Evolutionary conservation across 176 grass and related monocot species (phyloP), one percentile per base, ranked within the genome.

Genomic region (Phoenix dactylifera): DNA sequence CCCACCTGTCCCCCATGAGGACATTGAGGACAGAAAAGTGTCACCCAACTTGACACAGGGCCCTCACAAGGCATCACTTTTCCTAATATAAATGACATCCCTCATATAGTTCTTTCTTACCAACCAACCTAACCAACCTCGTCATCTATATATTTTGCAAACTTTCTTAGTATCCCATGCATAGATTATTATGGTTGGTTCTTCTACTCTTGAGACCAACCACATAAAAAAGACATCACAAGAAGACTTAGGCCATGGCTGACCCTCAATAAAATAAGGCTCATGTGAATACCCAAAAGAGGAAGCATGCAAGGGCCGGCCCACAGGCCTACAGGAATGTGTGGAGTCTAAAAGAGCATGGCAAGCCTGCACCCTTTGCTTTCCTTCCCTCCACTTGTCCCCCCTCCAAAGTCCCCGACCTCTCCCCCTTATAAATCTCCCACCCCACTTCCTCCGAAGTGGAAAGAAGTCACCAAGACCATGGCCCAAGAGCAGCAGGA

Each of bases 401-500:
- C 35, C 7, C 2, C 35, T 14, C 12, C 7, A 7, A 44, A 44
- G 12, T 44, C 35, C 35, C 10, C 1, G 0, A 30, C 56, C 3
- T 59, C 25, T 4, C 24, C 57, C 15, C 4, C 6, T 28, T 59
- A 67, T 51, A 66, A 20, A 15, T 25, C 39, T 26, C 24, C n/a
- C 52, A 49, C 51, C 18, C 22, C 35, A 52, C 3, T 2, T 23
- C 30, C 35, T 3, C 7, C 35, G 7, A 44, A 44, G 35, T 2
- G 3, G 35, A 44, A 12, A 12, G 35, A 12, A 3, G 35, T 12
- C 35, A 44, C 28, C 24, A 14, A 12, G 22, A 16, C 29, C 23
- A 80, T 80, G 78, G 58, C 58, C 22, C 57, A 63, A 26, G 32
- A 68, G 12, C 35, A 44, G 35, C 35, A 44, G 29, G 29, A 74